A percentile compares a stretch with the other conserved stretches of the same genome.
Evolutionary conservation across 495 filamentous ascomycete genomes (phyloP).

Genomic region (Penicillium salamii): DNA sequence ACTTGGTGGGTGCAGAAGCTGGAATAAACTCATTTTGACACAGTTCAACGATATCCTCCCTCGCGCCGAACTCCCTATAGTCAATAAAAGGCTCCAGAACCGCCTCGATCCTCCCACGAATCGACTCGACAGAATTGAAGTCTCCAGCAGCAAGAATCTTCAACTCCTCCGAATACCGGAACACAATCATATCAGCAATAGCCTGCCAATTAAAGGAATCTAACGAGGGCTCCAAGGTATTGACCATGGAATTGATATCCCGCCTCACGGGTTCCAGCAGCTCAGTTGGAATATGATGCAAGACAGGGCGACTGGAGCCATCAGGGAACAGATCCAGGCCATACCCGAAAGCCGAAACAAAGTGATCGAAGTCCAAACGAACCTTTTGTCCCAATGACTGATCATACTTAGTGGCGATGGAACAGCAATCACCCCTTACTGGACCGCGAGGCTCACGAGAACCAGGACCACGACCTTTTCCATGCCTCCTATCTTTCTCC

Average conservation of each 20-base stretch:
- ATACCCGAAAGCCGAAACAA: not conserved
- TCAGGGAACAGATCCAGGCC: not conserved
- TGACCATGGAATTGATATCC: not conserved
- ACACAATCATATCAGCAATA: constrained; percentile 6
- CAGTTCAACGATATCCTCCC: not conserved
- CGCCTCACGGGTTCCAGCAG: not conserved
- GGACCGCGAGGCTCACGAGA: not conserved
- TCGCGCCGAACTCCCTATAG: not conserved
- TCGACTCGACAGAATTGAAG: not conserved
- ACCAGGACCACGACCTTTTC: not conserved
- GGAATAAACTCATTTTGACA: constrained; percentile 6
- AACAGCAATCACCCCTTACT: not conserved
- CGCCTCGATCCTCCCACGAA: not conserved
- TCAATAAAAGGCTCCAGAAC: not conserved
- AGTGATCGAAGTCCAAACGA: constrained; percentile 43
- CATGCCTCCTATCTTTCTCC: not conserved
- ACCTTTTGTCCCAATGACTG: constrained; percentile 41
- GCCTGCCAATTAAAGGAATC: constrained; percentile 3
- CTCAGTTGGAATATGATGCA: constrained; percentile 1
- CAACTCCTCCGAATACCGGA: constrained; percentile 3
- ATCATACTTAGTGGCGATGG: not conserved
- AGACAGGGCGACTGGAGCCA: not conserved
- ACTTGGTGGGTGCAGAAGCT: not conserved
- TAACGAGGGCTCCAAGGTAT: not conserved
- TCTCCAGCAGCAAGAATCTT: not conserved